phyloP scores from a whole-genome alignment of 148 eudicot species.

The Heliamphora exappendiculata region DNA sequence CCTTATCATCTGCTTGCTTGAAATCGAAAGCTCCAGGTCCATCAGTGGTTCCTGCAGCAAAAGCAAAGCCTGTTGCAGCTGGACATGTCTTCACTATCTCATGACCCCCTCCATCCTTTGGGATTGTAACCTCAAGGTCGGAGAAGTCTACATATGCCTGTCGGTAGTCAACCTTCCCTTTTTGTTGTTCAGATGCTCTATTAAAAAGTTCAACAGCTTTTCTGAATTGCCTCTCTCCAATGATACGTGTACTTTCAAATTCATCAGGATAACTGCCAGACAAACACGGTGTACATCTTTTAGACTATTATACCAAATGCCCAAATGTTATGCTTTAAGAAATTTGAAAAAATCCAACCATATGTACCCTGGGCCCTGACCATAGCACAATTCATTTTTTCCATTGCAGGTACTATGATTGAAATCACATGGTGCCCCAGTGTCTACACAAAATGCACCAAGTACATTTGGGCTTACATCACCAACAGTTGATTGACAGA shows the following conservation, averaged over 20 bases:
- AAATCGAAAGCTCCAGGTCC: slow-evolving; percentile 99
- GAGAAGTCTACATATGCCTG: slow-evolving; percentile 78
- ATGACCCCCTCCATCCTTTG: slow-evolving; percentile 51
- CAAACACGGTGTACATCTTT: not conserved
- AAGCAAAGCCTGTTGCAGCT: slow-evolving; percentile 97
- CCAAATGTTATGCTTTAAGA: not conserved
- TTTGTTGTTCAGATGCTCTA: slow-evolving; percentile 62
- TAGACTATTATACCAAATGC: not conserved
- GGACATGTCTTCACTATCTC: slow-evolving; percentile 77
- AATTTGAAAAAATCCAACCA: not conserved
- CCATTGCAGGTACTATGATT: slow-evolving; percentile 97
- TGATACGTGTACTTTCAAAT: slow-evolving; percentile 91
- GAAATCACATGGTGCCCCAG: slow-evolving; percentile 87
- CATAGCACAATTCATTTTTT: slow-evolving; percentile 88
- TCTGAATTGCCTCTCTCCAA: slow-evolving; percentile 81
- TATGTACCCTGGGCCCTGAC: slow-evolving; percentile 90
- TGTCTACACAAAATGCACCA: slow-evolving; percentile 86
- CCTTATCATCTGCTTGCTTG: slow-evolving; percentile 84
- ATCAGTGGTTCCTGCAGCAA: slow-evolving; percentile 99
- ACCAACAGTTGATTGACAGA: slow-evolving; percentile 92
- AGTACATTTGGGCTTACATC: slow-evolving; percentile 96
- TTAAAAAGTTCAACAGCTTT: slow-evolving; percentile 81
- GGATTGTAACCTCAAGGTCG: slow-evolving; percentile 59
- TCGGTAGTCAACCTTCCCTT: slow-evolving; percentile 67
- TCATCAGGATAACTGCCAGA: slow-evolving; percentile 81